Percentiles rank a stretch among this genome's conserved stretches.
These are phyloP conservation scores for Penicillium sp. DNA, from an alignment of 2,329 filamentous ascomycete genomes.

Conservation along the genomic window DNA sequence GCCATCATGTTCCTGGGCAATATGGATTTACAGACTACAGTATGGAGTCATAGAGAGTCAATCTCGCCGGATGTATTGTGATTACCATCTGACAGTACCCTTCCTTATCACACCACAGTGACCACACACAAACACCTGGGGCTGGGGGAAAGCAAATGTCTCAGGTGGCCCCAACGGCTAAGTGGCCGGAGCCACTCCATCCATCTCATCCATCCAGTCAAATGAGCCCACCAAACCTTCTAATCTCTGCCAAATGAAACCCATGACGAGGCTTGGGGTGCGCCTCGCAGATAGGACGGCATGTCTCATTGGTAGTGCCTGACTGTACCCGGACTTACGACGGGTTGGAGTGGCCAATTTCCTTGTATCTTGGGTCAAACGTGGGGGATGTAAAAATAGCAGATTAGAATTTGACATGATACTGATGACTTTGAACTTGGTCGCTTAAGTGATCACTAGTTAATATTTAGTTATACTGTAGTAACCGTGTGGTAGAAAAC, in stretches of 20 bases:
- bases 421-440: too few relatives aligned
- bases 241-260: constrained; percentile 3
- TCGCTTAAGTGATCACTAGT: too few relatives aligned
- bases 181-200: background rate
- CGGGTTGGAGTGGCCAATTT: background rate
- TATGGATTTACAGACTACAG: too few relatives aligned
- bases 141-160: constrained; percentile 1
- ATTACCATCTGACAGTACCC: background rate
- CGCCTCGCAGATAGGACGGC: background rate
- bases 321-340: background rate
- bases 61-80: background rate
- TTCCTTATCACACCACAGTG: background rate
- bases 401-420: too few relatives aligned
- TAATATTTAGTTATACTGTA: too few relatives aligned
- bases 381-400: background rate
- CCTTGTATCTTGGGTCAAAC: background rate
- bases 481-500: background rate
- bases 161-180: constrained; percentile 1
- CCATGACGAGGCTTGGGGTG: background rate
- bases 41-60: too few relatives aligned
- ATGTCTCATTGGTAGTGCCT: background rate
- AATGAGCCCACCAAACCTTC: background rate
- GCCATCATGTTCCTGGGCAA: background rate
- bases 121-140: background rate
- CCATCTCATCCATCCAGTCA: background rate